These are phyloP conservation scores for Yarrowia yakushimensis DNA, from an alignment of 805 yeast species.

Conservation along the genomic window DNA sequence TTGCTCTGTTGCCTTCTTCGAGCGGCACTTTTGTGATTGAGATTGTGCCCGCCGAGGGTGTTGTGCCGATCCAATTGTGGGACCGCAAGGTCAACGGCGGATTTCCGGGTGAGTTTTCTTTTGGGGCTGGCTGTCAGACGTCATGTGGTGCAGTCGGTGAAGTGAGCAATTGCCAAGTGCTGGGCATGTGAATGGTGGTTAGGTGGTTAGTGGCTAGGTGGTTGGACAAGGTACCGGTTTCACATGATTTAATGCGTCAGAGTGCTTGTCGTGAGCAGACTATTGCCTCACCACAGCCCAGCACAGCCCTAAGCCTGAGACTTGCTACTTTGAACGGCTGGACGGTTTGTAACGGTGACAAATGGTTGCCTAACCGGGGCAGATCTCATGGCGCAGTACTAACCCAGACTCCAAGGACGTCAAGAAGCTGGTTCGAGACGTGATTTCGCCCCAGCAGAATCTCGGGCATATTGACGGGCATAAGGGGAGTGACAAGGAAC, in stretches of 20 bases:
- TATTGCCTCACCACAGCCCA: background rate
- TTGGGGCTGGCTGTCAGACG: too few species aligned
- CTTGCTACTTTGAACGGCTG: too few species aligned
- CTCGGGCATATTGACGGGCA: conserved; percentile 63
- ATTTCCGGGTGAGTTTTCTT: conserved; percentile 50
- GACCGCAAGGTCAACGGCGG: conserved; percentile 64
- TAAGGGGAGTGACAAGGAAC: background rate
- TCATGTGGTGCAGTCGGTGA: background rate
- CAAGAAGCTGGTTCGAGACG: conserved; percentile 62
- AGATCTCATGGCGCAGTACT: background rate
- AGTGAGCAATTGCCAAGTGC: too few species aligned
- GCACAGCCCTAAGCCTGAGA: too few species aligned
- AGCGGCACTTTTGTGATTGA: conserved; percentile 60
- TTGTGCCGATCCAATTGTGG: conserved; percentile 47
- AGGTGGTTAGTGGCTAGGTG: too few species aligned
- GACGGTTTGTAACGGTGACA: background rate
- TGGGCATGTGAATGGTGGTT: too few species aligned
- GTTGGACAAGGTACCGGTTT: too few species aligned
- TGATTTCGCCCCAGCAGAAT: conserved; percentile 50
- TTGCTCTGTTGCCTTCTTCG: conserved; percentile 47
- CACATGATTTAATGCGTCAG: too few species aligned
- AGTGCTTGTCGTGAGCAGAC: background rate
- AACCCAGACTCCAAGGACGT: conserved; percentile 63
- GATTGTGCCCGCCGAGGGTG: conserved; percentile 42
- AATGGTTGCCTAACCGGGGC: background rate